phyloP scores from a whole-genome alignment of 495 filamentous ascomycete genomes.

The Penicillium flavigenum region DNA sequence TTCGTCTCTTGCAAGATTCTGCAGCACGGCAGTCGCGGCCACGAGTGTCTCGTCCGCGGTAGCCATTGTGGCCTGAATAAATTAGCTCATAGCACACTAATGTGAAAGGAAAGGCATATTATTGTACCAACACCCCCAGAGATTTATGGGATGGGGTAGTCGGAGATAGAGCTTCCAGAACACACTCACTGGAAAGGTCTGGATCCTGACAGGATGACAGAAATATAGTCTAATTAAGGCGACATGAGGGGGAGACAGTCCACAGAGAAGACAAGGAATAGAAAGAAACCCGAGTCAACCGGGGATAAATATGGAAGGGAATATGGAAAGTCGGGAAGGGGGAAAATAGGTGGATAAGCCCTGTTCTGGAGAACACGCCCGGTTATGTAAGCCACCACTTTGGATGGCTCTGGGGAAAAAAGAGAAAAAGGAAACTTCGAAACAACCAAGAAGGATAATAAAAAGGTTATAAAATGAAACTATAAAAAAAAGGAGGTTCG shows the following conservation, averaged over 20 bases:
- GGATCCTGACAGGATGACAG: conserved; percentile 43
- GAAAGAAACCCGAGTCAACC: conserved; percentile 20
- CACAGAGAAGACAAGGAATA: conserved; percentile 10
- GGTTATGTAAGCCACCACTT: conserved; percentile 26
- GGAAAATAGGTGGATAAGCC: conserved; percentile 6
- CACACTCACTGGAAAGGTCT: conserved; percentile 37
- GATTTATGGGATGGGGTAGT: not conserved
- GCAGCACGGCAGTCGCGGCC: conserved; percentile 62
- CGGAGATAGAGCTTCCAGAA: conserved; percentile 4
- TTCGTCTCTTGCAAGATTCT: conserved; percentile 56
- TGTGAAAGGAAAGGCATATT: not conserved
- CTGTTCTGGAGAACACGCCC: conserved; percentile 14
- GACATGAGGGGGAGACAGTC: conserved; percentile 39
- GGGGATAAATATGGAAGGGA: conserved; percentile 22
- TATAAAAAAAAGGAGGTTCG: not conserved
- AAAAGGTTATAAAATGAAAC: conserved; percentile 3
- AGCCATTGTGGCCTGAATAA: conserved; percentile 51
- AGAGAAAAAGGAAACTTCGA: conserved; percentile 1
- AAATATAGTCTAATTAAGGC: conserved; percentile 33
- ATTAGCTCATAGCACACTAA: conserved; percentile 11
- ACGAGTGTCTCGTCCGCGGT: conserved; percentile 60
- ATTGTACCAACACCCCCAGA: not conserved
- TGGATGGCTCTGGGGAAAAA: conserved; percentile 21
- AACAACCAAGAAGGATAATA: conserved; percentile 11
- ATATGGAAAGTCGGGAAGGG: conserved; percentile 20